Evolutionary conservation across 2,329 filamentous ascomycete genomes (phyloP).

Genomic region (Talaromyces islandicus): DNA sequence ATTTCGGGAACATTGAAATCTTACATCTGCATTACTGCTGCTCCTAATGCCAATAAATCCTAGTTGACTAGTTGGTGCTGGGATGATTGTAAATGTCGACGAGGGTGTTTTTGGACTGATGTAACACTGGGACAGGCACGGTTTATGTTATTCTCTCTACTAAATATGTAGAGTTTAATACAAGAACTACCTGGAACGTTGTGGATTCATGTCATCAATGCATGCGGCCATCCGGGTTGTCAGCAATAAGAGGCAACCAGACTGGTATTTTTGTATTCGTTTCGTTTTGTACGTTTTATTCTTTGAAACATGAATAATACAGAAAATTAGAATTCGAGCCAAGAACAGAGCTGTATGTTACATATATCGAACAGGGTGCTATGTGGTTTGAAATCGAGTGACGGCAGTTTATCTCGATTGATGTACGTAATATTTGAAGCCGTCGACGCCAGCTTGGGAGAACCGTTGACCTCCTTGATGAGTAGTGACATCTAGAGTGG

Average conservation of each 20-base stretch:
- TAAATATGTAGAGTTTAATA: neutral
- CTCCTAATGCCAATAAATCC: neutral
- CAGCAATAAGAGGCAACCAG: neutral
- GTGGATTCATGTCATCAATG: neutral
- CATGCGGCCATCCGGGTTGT: neutral
- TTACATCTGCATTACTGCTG: neutral
- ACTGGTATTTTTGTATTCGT: neutral
- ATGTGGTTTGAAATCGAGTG: neutral
- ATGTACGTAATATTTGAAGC: too few relatives aligned
- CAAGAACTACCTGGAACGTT: neutral
- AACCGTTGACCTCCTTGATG: too few relatives aligned
- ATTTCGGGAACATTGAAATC: neutral
- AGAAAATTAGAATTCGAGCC: neutral
- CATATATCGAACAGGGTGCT: neutral
- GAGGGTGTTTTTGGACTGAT: neutral
- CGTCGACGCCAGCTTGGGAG: too few relatives aligned
- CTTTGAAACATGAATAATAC: neutral
- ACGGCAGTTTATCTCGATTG: neutral
- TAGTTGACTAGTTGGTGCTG: neutral
- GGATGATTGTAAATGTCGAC: neutral
- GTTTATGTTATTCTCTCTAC: neutral
- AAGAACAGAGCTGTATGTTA: neutral
- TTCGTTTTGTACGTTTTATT: neutral
- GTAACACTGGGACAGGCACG: neutral
- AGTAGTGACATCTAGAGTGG: too few relatives aligned